Evolutionary conservation across 2,329 filamentous ascomycete species (phyloP), one percentile per base, ranked within the genome.

Genomic region (Ciborinia camelliae): DNA sequence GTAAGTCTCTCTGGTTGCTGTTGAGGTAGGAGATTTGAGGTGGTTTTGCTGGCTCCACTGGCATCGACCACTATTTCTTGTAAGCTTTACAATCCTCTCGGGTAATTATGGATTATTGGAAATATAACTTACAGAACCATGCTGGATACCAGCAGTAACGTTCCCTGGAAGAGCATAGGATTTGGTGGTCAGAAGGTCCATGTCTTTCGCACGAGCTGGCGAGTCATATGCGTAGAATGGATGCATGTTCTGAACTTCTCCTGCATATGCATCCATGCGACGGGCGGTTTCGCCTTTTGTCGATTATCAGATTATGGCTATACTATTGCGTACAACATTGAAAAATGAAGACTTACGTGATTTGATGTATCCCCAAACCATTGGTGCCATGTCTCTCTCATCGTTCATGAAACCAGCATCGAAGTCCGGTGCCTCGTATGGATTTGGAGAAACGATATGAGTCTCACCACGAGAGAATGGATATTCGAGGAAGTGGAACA

Each of bases 341-440:
- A 86, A 78, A 72, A 77, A 65, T 87, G 86, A 66, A 84, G 80
- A 7, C 80, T 72, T 85, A 4, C 90, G 84, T 1, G 90, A 14
- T 77, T 75, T 63, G 81, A 81, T 50, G 74, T 74, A 45, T 77
- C 68, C 90, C 90, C 90, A 92, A 7, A 93, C 89, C 87, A 90
- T 91, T 10, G 90, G 89, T 0, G 87, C 89, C 90, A 93, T 92
- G 73, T 93, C 90, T 30, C 90, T 83, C 77, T 91, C 88, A 77
- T 93, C 90, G 72, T 91, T 93, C 90, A 93, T 92, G 80, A 92
- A 93, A 28, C 90, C 89, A 1, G 88, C 84, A 74, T 93, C 90
- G 71, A 93, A 92, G 78, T 92, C 90, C 0, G 90, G 90, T 18
- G 81, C 79, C 53, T 88, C 90, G 73, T 93, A 93, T 20, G 89